Percentiles rank a stretch among this genome's conserved stretches.
These are phyloP conservation scores for Sclerospora graminicola DNA, from an alignment of 352 stramenopile species.

Conservation along the genomic window DNA sequence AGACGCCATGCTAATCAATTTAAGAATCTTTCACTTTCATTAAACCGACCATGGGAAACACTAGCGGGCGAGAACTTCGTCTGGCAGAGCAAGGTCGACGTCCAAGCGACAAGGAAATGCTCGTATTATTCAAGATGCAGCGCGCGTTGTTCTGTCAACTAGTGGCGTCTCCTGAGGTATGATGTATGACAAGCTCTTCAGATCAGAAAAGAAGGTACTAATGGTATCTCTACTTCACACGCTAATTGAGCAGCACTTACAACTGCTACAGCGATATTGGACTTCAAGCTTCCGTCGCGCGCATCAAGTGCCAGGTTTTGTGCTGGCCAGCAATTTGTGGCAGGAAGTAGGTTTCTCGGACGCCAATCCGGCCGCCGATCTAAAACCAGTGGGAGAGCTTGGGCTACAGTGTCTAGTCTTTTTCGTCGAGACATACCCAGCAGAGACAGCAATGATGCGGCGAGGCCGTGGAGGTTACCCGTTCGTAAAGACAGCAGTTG, in stretches of 20 bases:
- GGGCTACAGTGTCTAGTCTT: constrained; percentile 53
- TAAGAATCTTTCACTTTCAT: constrained; percentile 3
- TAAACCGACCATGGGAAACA: constrained; percentile 35
- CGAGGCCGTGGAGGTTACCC: constrained; percentile 42
- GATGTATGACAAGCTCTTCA: constrained; percentile 13
- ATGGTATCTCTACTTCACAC: no score
- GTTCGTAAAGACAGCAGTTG: constrained; percentile 49
- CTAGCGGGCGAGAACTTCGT: constrained; percentile 18
- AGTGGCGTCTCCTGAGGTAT: constrained; percentile 40
- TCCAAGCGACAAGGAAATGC: constrained; percentile 50
- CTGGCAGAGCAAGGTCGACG: constrained; percentile 31
- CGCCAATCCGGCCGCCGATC: constrained; percentile 39
- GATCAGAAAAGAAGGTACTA: no score
- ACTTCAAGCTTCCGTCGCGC: constrained; percentile 30
- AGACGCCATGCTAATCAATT: constrained; percentile 11
- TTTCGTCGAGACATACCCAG: constrained; percentile 48
- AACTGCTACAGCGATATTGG: constrained; percentile 65
- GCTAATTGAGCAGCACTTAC: constrained; percentile 5
- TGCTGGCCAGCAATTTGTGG: constrained; percentile 36
- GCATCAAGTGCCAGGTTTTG: constrained; percentile 27
- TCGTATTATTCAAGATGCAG: constrained; percentile 53
- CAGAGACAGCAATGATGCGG: constrained; percentile 57
- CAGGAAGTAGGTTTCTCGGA: constrained; percentile 36
- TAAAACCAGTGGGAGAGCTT: constrained; percentile 46
- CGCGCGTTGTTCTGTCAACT: constrained; percentile 43